Conservation (phyloP, 148 eudicot genomes). For the Salicornia ramosissima region DNA sequence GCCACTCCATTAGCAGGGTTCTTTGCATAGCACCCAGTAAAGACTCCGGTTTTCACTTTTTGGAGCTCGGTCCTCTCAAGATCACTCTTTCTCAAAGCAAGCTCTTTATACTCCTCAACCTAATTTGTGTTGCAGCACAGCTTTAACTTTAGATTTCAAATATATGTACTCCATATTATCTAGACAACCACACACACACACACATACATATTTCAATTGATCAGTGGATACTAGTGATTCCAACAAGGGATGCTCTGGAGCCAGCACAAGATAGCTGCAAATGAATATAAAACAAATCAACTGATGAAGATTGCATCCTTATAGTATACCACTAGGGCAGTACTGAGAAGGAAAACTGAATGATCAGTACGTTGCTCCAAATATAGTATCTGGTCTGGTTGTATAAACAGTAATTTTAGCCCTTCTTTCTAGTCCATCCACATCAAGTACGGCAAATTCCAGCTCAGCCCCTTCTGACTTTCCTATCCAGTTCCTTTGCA, state of each 20-base stretch:
- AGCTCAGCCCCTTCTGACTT: constrained; percentile 96
- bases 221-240: constrained; percentile 52
- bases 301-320: constrained; percentile 19
- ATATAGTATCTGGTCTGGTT: constrained; percentile 90
- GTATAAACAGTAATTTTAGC: constrained; percentile 65
- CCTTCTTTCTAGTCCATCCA: constrained; percentile 45
- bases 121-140: constrained; percentile 22
- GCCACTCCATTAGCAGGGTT: constrained; percentile 75
- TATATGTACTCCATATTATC: neutral
- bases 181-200: constrained; percentile 20
- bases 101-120: constrained; percentile 88
- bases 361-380: constrained; percentile 82
- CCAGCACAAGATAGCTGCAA: constrained; percentile 90
- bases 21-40: constrained; percentile 79
- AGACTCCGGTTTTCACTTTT: constrained; percentile 91
- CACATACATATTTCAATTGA: constrained; percentile 58
- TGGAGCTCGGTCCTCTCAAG: constrained; percentile 98
- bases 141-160: constrained; percentile 4
- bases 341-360: constrained; percentile 10
- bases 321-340: constrained; percentile 4
- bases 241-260: constrained; percentile 83
- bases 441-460: constrained; percentile 55
- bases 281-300: constrained; percentile 5
- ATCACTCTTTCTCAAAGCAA: constrained; percentile 85
- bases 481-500: constrained; percentile 99